Base-by-base conservation (phyloP, 2,329 filamentous ascomycete species). In the Trichoderma lentiforme region DNA sequence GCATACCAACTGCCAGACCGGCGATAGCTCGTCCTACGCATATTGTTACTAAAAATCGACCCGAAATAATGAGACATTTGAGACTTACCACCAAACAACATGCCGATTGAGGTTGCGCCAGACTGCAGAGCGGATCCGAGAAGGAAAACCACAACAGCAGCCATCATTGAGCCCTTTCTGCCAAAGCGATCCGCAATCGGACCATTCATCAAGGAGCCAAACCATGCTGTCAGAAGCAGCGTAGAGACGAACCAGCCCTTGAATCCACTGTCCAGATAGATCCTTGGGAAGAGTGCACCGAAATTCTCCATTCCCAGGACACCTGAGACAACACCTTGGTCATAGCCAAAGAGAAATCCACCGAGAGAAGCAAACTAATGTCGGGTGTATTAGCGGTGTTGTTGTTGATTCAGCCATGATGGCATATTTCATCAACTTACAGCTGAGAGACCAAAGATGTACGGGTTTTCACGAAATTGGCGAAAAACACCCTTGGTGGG, bases 171-270 rank as follows among this genome's bases (percentile, higher is more conserved):
- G 3, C 80, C 77, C 68, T 80, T 81, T 26, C 81, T 76, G 1
- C 77, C 78, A 28, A 82, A 69, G 3, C 74, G 76, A 71, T 83
- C 81, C 30, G 81, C 81, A 30, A 83, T 74, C 1, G 83, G 80
- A 1, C 83, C 82, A 69, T 83, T 83, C 72, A 81, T 66, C 30
- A 87, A 78, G 2, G 85, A 86, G 3, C 86, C 86, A 63, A 85
- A 76, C 84, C 84, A 86, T 6, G 85, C 85, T 63, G 83, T 78
- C 1, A 87, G 78, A 11, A 86, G 76, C 5, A 88, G 77, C 2
- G 82, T 84, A 6, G 86, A 86, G 2, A 86, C 84, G 67, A 87
- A 86, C 85, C 86, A 87, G 36, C 85, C 85, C 73, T 86, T 85
- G 77, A 85, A 85, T 12, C 81, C 76, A 72, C 80, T 83, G 71